Evolutionary conservation across 1,284 basidiomycete genomes (phyloP).

Genomic region (Pisolithus thermaeus): DNA sequence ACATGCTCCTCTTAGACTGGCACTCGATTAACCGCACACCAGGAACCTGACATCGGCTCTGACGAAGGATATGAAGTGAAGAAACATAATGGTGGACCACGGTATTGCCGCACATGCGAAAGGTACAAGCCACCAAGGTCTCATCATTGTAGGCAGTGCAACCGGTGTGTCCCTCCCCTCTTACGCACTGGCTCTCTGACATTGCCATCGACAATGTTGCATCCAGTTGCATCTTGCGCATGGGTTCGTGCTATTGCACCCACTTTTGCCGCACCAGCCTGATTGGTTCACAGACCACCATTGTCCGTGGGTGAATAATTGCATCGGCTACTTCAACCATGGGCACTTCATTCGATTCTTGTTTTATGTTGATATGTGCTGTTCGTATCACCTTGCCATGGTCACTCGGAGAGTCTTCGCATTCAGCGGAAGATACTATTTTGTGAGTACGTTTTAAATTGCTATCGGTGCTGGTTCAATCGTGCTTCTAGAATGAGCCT

Average conservation of each 20-base stretch:
- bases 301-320: conserved; percentile 89
- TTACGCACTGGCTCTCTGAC: neutral
- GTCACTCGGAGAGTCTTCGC: conserved; percentile 59
- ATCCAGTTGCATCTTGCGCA: conserved; percentile 69
- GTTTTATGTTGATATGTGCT: conserved; percentile 86
- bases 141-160: conserved; percentile 88
- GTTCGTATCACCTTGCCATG: conserved; percentile 79
- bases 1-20: neutral
- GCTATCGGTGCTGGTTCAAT: neutral
- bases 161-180: conserved; percentile 44
- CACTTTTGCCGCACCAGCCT: neutral
- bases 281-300: conserved; percentile 67
- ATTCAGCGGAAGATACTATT: conserved; percentile 42
- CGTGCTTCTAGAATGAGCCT: conserved; percentile 58
- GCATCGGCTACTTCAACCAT: conserved; percentile 87
- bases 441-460: conserved; percentile 37
- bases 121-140: conserved; percentile 70
- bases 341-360: conserved; percentile 91
- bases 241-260: conserved; percentile 48
- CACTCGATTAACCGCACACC: conserved; percentile 8
- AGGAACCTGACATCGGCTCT: conserved; percentile 71
- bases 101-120: conserved; percentile 79
- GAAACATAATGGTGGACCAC: conserved; percentile 69
- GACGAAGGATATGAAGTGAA: conserved; percentile 82
- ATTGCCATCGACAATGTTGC: neutral